phyloP scores from a whole-genome alignment of 2,329 filamentous ascomycete genomes.

The Diaporthe vaccinii region DNA sequence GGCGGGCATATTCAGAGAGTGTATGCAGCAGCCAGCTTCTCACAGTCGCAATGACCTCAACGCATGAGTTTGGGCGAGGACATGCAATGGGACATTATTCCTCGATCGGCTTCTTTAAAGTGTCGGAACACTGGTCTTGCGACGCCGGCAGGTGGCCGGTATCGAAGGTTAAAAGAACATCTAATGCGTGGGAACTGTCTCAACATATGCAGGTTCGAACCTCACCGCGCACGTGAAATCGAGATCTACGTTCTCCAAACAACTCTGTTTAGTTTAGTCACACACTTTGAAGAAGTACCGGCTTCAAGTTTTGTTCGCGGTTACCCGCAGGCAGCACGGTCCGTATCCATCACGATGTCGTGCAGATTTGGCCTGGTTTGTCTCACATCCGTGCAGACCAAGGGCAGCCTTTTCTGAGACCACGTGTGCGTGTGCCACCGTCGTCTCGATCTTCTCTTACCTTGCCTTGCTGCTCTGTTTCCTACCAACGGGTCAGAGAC shows the following conservation, averaged over 20 bases:
- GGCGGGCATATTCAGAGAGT: background rate
- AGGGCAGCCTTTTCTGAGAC: background rate
- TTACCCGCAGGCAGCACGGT: background rate
- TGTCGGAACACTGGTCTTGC: background rate
- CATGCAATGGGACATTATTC: background rate
- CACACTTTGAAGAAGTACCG: background rate
- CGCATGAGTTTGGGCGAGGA: background rate
- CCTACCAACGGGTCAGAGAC: background rate
- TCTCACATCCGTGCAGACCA: conserved; percentile 1
- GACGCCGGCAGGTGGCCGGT: conserved; percentile 8
- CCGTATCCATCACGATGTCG: conserved; percentile 6
- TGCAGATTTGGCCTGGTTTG: background rate
- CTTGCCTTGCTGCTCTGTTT: background rate
- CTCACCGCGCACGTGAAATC: background rate
- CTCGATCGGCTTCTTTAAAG: background rate
- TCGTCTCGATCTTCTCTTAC: background rate
- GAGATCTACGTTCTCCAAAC: background rate
- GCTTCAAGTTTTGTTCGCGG: conserved; percentile 3
- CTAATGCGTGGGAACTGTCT: conserved; percentile 5
- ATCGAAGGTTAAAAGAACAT: conserved; percentile 30
- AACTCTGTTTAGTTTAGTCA: background rate
- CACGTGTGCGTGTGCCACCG: background rate
- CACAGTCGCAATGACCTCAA: too few relatives aligned
- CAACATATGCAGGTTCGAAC: conserved; percentile 20
- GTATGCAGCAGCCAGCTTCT: background rate